Evolutionary conservation across 257 asterid species (phyloP).

Genomic region (Primulina tabacum): DNA sequence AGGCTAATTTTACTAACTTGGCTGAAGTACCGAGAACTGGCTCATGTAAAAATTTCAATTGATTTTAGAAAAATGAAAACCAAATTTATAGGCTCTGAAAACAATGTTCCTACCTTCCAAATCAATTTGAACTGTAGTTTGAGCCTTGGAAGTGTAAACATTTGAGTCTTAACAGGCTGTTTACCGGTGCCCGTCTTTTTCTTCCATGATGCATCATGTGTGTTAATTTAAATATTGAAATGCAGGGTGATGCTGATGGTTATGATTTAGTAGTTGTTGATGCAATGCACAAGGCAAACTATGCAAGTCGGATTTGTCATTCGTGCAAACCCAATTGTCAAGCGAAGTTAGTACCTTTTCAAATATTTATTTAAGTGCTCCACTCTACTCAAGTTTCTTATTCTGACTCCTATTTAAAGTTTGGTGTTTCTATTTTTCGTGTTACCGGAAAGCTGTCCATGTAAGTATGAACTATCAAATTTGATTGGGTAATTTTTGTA

Average conservation of each 20-base stretch:
- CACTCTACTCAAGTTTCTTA: neutral
- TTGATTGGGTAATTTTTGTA: neutral
- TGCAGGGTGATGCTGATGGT: constrained; percentile 99
- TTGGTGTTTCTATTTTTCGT: neutral
- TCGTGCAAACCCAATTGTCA: constrained; percentile 97
- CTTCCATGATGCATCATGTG: constrained; percentile 9
- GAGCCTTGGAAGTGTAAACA: neutral
- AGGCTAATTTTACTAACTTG: neutral
- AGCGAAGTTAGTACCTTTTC: constrained; percentile 71
- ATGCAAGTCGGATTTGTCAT: constrained; percentile 98
- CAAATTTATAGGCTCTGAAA: constrained; percentile 6
- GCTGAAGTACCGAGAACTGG: neutral
- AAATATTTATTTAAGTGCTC: neutral
- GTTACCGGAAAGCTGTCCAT: neutral
- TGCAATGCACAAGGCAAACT: constrained; percentile 99
- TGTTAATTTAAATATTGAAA: constrained; percentile 23
- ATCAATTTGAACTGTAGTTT: neutral
- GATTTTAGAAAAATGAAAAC: neutral
- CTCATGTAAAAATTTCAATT: neutral
- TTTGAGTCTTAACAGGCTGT: neutral
- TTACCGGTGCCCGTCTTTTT: constrained; percentile 1
- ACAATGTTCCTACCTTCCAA: constrained; percentile 7
- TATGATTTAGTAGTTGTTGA: constrained; percentile 96
- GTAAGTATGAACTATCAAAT: constrained; percentile 3
- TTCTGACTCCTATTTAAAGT: neutral